phyloP scores from a whole-genome alignment of 2,329 filamentous ascomycete species.

The Cladophialophora bantiana region DNA sequence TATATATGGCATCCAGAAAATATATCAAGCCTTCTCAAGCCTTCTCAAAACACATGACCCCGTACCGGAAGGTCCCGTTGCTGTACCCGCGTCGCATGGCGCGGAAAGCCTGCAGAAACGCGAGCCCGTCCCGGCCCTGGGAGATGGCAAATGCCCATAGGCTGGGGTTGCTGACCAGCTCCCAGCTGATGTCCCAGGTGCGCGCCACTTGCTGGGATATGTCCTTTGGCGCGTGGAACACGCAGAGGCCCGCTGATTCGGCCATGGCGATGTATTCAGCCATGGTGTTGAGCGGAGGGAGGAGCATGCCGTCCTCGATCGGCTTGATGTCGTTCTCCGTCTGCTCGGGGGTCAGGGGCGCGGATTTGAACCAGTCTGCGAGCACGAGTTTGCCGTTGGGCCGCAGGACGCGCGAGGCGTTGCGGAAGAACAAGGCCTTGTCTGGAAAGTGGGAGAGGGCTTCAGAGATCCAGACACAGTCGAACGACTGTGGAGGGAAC shows the following conservation, averaged over 20 bases:
- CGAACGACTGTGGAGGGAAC: conserved; percentile 57
- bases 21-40: conserved; percentile 40
- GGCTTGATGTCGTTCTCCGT: conserved; percentile 62
- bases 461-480: conserved; percentile 68
- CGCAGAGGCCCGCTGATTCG: conserved; percentile 56
- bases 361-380: conserved; percentile 68
- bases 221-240: conserved; percentile 55
- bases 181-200: conserved; percentile 71
- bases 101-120: conserved; percentile 67
- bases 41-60: conserved; percentile 63
- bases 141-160: conserved; percentile 68
- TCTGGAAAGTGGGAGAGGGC: conserved; percentile 67
- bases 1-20: background rate
- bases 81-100: conserved; percentile 67
- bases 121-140: conserved; percentile 66
- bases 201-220: conserved; percentile 66
- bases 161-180: conserved; percentile 64
- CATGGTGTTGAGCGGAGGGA: conserved; percentile 63
- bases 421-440: conserved; percentile 65
- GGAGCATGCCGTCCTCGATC: conserved; percentile 69
- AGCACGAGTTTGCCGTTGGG: conserved; percentile 60
- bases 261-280: conserved; percentile 62
- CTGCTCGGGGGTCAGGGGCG: conserved; percentile 53
- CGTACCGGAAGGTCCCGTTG: conserved; percentile 65
- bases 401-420: conserved; percentile 58